Evolutionary conservation across 2,329 filamentous ascomycete genomes (phyloP).

Genomic region (Ascochyta viciae-villosae): DNA sequence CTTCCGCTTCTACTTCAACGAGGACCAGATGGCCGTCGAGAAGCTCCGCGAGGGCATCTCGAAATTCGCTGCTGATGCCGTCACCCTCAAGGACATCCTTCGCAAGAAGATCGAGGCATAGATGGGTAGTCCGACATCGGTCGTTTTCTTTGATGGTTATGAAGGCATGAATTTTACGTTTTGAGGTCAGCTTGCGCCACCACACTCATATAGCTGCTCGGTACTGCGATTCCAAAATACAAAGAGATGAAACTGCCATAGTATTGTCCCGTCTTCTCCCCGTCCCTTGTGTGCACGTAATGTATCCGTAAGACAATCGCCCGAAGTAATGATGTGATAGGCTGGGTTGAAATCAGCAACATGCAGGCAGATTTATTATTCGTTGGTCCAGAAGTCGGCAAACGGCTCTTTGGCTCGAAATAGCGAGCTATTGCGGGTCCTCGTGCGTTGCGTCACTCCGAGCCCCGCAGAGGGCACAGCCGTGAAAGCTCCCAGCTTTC

Average conservation of each 20-base stretch:
- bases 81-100: constrained; percentile 91
- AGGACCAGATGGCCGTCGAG: constrained; percentile 99
- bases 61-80: constrained; percentile 96
- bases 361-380: constrained; percentile 38
- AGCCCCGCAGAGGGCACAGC: constrained; percentile 39
- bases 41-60: constrained; percentile 99
- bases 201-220: constrained; percentile 17
- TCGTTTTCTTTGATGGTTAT: constrained; percentile 23
- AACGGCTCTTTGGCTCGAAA: constrained; percentile 17
- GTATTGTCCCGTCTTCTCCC: too few relatives aligned
- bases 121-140: constrained; percentile 36
- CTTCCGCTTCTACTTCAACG: constrained; percentile 99
- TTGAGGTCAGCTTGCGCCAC: constrained; percentile 19
- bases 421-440: constrained; percentile 26
- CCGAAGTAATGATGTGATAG: constrained; percentile 6
- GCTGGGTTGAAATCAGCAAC: constrained; percentile 17
- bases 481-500: constrained; percentile 30
- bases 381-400: constrained; percentile 25
- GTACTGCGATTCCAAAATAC: constrained; percentile 29
- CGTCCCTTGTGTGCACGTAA: constrained; percentile 5
- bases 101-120: constrained; percentile 76
- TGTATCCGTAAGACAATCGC: neutral
- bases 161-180: constrained; percentile 33
- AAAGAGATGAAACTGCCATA: constrained; percentile 18
- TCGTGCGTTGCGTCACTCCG: constrained; percentile 42